These are phyloP conservation scores for Rhizopus microsporus DNA, from an alignment of 371 early-diverging fungal species.

Conservation along the genomic window DNA sequence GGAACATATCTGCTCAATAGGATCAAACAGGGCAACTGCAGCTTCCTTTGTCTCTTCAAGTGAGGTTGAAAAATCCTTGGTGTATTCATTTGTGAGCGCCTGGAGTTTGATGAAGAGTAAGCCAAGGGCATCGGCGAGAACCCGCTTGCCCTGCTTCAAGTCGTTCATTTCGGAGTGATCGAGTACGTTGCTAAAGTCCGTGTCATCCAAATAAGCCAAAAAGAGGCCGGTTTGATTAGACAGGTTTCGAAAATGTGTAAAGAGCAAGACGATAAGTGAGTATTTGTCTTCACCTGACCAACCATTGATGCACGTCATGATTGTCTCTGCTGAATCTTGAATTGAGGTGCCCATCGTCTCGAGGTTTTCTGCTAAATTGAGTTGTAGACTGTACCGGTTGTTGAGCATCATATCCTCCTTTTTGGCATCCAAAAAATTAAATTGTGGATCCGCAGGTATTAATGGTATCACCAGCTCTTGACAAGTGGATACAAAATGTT, in stretches of 20 bases:
- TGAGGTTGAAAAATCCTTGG: neutral
- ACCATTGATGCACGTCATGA: conserved; percentile 21
- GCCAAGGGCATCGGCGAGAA: conserved; percentile 64
- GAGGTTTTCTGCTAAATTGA: conserved; percentile 24
- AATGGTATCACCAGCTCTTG: conserved; percentile 27
- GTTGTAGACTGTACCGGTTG: conserved; percentile 16
- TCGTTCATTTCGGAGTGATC: conserved; percentile 9
- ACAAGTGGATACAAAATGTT: conserved; percentile 34
- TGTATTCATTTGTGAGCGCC: conserved; percentile 44
- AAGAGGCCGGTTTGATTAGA: conserved; percentile 39
- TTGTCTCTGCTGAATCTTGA: conserved; percentile 32
- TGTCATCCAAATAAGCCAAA: conserved; percentile 31
- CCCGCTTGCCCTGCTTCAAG: conserved; percentile 16
- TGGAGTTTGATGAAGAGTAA: conserved; percentile 64
- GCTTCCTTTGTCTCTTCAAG: conserved; percentile 23
- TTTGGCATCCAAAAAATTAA: conserved; percentile 1
- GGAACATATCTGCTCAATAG: conserved; percentile 22
- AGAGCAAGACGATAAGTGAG: conserved; percentile 41
- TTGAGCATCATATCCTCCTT: neutral
- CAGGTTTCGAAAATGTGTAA: conserved; percentile 48
- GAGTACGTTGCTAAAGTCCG: conserved; percentile 19
- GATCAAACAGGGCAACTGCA: conserved; percentile 17
- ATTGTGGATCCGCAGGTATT: conserved; percentile 20
- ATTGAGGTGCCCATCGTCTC: conserved; percentile 28
- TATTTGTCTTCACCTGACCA: conserved; percentile 6